Evolutionary conservation across 148 eudicot species (phyloP).

Genomic region (Linanthus parryae): DNA sequence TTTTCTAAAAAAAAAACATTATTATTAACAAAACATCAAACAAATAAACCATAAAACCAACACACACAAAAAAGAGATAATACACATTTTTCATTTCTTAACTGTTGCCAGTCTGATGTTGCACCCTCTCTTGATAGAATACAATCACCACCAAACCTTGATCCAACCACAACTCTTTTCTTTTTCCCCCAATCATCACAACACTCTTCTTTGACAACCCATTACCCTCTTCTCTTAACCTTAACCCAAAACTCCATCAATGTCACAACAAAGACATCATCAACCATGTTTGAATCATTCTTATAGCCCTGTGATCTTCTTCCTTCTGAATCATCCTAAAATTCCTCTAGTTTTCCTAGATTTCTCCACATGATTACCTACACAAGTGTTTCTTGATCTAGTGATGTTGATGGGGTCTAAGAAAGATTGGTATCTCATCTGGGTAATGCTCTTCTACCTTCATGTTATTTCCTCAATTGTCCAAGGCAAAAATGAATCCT

Average conservation of each 20-base stretch:
- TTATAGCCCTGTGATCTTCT: not conserved
- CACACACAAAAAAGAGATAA: conserved; percentile 19
- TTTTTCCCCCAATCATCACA: too few species aligned
- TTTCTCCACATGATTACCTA: conserved; percentile 1
- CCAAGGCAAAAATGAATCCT: conserved; percentile 4
- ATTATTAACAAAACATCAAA: conserved; percentile 11
- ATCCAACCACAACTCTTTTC: too few species aligned
- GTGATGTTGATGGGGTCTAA: conserved; percentile 46
- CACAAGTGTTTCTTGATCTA: not conserved
- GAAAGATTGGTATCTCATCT: conserved; percentile 23
- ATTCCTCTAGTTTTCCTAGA: not conserved
- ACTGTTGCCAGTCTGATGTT: conserved; percentile 10
- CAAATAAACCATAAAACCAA: conserved; percentile 20
- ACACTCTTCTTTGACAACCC: not conserved
- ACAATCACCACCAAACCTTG: not conserved
- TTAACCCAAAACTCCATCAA: not conserved
- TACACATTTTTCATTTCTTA: conserved; percentile 6
- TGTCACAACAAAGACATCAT: not conserved
- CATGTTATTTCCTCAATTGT: conserved; percentile 2
- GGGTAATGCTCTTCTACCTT: conserved; percentile 19
- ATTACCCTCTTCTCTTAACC: conserved; percentile 2
- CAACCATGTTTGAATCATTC: conserved; percentile 1
- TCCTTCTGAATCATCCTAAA: too few species aligned
- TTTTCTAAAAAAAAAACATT: not conserved
- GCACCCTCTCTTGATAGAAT: conserved; percentile 2